phyloP scores from a whole-genome alignment of 2,329 filamentous ascomycete genomes.

The Graphilbum sp. region DNA sequence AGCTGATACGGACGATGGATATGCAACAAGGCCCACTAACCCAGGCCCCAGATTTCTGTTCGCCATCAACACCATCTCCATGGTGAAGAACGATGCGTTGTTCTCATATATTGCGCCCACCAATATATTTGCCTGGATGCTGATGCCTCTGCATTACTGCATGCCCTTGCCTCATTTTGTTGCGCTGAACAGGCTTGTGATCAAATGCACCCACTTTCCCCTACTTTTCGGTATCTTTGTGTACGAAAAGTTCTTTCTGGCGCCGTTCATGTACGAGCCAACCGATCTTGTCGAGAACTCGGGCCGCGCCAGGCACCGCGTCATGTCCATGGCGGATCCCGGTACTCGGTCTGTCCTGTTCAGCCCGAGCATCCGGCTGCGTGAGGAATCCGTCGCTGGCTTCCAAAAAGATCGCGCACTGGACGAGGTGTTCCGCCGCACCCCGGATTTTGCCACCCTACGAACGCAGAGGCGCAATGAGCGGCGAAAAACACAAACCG shows the following conservation, averaged over 20 bases:
- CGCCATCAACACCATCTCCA: conserved; percentile 90
- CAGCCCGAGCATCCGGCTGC: conserved; percentile 53
- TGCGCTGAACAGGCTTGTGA: conserved; percentile 72
- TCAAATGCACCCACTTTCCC: conserved; percentile 82
- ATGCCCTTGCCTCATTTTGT: conserved; percentile 73
- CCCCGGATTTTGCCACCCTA: conserved; percentile 47
- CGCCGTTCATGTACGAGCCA: conserved; percentile 61
- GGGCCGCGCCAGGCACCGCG: conserved; percentile 29
- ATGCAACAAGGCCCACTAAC: too few species aligned
- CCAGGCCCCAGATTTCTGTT: conserved; percentile 57
- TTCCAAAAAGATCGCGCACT: conserved; percentile 80
- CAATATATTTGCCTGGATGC: conserved; percentile 79
- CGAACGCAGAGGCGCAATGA: conserved; percentile 45
- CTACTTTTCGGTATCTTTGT: conserved; percentile 72
- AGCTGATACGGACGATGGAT: too few species aligned
- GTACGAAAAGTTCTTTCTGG: conserved; percentile 70
- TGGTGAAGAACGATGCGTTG: conserved; percentile 94
- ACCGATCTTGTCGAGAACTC: conserved; percentile 71
- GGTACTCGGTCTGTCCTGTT: conserved; percentile 46
- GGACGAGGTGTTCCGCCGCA: conserved; percentile 74
- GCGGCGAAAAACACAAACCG: conserved; percentile 58
- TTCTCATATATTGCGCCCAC: conserved; percentile 89
- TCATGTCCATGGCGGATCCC: conserved; percentile 42
- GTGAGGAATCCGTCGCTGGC: conserved; percentile 76
- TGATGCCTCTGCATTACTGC: conserved; percentile 67